These are phyloP conservation scores for Cystofilobasidium macerans DNA, from an alignment of 768 basidiomycete species.

Conservation along the genomic window DNA sequence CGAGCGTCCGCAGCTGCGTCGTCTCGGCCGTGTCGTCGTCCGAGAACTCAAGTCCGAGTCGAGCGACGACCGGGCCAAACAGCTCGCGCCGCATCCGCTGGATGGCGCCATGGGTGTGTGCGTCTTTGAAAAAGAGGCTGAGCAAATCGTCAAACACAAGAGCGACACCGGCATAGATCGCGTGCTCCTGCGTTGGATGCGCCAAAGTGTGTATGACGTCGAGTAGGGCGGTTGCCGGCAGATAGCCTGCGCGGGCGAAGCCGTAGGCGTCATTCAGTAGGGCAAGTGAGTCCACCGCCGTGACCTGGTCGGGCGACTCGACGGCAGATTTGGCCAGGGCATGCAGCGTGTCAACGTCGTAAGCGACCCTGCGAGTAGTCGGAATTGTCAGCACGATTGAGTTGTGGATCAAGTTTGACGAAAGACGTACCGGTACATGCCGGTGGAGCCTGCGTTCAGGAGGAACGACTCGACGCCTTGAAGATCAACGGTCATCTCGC, in stretches of 20 bases:
- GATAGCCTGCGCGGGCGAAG: slow-evolving; percentile 67
- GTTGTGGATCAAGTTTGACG: no score
- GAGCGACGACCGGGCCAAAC: slow-evolving; percentile 60
- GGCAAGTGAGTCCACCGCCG: slow-evolving; percentile 79
- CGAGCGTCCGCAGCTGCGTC: slow-evolving; percentile 61
- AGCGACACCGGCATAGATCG: slow-evolving; percentile 40
- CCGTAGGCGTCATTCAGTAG: slow-evolving; percentile 71
- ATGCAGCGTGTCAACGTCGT: slow-evolving; percentile 63
- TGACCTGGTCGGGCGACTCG: slow-evolving; percentile 53
- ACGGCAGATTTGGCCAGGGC: slow-evolving; percentile 70
- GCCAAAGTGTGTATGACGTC: slow-evolving; percentile 54
- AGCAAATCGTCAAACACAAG: slow-evolving; percentile 47
- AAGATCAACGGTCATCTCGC: slow-evolving; percentile 58
- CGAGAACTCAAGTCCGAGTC: slow-evolving; percentile 65
- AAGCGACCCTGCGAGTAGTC: slow-evolving; percentile 56
- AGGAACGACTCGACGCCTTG: slow-evolving; percentile 63
- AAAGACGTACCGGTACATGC: no score
- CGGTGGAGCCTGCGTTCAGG: slow-evolving; percentile 56
- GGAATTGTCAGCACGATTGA: no score
- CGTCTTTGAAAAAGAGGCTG: slow-evolving; percentile 73
- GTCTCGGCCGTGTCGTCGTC: slow-evolving; percentile 56
- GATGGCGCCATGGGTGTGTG: slow-evolving; percentile 46
- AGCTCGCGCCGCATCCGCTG: slow-evolving; percentile 37
- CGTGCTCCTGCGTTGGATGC: slow-evolving; percentile 31
- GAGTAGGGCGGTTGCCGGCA: slow-evolving; percentile 63